A percentile compares a stretch with the other conserved stretches of the same genome.
Conservation (phyloP, 2,329 filamentous ascomycete genomes). For the Diaporthe australafricana region DNA sequence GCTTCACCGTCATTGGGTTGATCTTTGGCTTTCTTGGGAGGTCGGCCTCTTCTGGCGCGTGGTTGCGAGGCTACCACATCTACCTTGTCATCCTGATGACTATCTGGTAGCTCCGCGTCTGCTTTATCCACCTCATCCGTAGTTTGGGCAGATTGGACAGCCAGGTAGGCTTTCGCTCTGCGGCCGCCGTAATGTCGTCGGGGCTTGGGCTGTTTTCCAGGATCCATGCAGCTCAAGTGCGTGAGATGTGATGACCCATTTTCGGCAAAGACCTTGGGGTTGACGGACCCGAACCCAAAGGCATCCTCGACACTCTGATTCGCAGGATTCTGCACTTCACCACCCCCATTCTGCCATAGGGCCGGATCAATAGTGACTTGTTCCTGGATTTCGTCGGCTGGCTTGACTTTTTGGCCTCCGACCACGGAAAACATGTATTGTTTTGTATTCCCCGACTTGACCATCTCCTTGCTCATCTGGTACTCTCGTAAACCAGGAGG, state of each 20-base stretch:
- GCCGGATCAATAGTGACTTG: slow-evolving; percentile 32
- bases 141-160: neutral
- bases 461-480: slow-evolving; percentile 51
- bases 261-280: slow-evolving; percentile 16
- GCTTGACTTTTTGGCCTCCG: neutral
- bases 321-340: neutral
- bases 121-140: neutral
- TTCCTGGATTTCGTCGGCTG: neutral
- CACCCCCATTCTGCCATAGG: neutral
- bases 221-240: slow-evolving; percentile 14
- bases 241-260: slow-evolving; percentile 20
- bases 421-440: slow-evolving; percentile 53
- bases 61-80: neutral
- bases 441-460: slow-evolving; percentile 53
- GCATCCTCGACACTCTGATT: neutral
- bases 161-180: neutral
- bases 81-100: neutral
- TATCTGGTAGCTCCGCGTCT: neutral
- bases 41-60: neutral
- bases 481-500: slow-evolving; percentile 54
- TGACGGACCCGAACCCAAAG: slow-evolving; percentile 27
- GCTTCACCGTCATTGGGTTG: neutral
- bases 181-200: slow-evolving; percentile 16
- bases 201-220: neutral
- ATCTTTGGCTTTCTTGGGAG: slow-evolving; percentile 13